A percentile compares a stretch with the other conserved stretches of the same genome.
Conservation (phyloP, 1,284 basidiomycete genomes). For the Ganoderma boninense region DNA sequence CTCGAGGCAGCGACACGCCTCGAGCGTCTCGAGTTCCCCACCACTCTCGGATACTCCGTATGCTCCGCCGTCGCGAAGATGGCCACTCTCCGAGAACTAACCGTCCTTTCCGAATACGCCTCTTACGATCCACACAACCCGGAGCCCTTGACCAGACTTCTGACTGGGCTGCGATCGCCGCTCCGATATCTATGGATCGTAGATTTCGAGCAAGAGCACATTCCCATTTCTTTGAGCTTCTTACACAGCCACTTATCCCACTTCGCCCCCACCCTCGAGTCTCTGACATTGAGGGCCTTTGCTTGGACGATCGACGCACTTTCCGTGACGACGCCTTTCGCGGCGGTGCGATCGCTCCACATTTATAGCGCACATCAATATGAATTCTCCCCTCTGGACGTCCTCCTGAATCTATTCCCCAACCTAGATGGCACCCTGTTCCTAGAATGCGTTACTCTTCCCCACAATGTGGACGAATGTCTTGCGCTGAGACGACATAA, state of each 20-base stretch:
- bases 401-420: neutral
- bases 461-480: too few relatives aligned
- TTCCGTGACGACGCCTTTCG: neutral
- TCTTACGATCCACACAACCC: too few relatives aligned
- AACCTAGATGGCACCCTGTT: neutral
- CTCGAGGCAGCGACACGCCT: neutral
- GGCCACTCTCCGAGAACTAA: neutral
- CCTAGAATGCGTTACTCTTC: too few relatives aligned
- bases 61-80: neutral
- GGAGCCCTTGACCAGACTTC: neutral
- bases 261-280: neutral
- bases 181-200: neutral
- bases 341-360: neutral
- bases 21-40: neutral
- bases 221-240: neutral
- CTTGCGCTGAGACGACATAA: neutral
- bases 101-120: neutral
- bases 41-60: neutral
- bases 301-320: neutral
- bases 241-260: neutral
- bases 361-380: neutral
- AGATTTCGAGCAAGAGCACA: neutral
- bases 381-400: neutral
- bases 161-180: neutral
- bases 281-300: neutral